Conservation (phyloP, 306 rosid genomes). For the Citrullus colocynthis region DNA sequence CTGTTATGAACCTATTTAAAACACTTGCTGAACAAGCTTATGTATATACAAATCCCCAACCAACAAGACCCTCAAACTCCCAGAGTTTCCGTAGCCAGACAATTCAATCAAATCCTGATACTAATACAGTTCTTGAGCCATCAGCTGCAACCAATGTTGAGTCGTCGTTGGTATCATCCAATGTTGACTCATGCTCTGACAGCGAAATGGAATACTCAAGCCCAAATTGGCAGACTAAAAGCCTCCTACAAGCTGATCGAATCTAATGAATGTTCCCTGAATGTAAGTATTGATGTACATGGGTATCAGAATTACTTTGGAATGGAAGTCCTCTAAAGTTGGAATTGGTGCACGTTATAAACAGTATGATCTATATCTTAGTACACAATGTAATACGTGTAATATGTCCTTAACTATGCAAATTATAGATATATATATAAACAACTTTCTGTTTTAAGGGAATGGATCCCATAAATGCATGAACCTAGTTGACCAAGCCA, state of each 20-base stretch:
- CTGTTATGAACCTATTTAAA: constrained; percentile 62
- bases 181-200: constrained; percentile 32
- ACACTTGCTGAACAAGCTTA: constrained; percentile 60
- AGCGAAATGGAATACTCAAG: constrained; percentile 29
- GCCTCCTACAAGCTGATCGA: constrained; percentile 25
- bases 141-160: neutral
- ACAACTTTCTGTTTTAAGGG: neutral
- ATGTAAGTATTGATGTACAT: neutral
- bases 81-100: constrained; percentile 34
- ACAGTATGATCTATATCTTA: neutral
- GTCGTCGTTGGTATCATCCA: constrained; percentile 39
- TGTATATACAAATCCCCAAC: constrained; percentile 18
- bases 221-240: constrained; percentile 39
- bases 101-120: constrained; percentile 21
- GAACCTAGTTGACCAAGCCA: no score
- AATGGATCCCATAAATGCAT: neutral
- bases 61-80: constrained; percentile 19
- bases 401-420: neutral
- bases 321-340: neutral
- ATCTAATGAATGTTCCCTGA: constrained; percentile 10
- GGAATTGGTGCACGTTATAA: neutral
- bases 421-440: neutral
- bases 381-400: neutral
- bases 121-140: constrained; percentile 23
- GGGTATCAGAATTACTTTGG: neutral